Evolutionary conservation across 2,329 filamentous ascomycete species (phyloP).

Genomic region (Aspergillus sp.): DNA sequence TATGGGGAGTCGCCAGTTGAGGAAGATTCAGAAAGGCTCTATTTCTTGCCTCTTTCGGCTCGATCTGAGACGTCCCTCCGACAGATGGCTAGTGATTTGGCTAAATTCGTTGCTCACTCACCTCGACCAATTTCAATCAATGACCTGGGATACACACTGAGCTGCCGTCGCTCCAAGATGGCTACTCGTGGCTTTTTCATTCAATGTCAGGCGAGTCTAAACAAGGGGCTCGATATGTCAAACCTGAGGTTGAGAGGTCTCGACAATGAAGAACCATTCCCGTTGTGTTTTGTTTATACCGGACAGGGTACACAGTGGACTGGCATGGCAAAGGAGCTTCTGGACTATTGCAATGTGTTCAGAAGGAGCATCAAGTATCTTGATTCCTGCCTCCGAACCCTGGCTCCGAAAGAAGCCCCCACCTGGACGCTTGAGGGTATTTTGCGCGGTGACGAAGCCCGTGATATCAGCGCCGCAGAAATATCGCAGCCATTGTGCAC

Average conservation of each 20-base stretch:
- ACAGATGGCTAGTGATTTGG: background rate
- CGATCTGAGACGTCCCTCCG: background rate
- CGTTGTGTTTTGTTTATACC: conserved; percentile 25
- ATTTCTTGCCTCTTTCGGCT: background rate
- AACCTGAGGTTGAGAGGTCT: conserved; percentile 6
- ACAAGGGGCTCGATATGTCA: background rate
- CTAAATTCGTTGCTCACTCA: background rate
- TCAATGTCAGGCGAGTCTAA: background rate
- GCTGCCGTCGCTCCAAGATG: background rate
- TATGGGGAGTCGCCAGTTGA: background rate
- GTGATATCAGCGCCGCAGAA: conserved; percentile 17
- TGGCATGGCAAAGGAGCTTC: conserved; percentile 30
- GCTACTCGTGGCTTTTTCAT: background rate
- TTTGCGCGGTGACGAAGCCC: conserved; percentile 13
- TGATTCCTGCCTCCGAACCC: background rate
- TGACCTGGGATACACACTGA: background rate
- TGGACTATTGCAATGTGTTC: conserved; percentile 2
- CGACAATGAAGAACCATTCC: background rate
- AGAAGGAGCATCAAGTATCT: conserved; percentile 17
- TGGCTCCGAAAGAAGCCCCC: conserved; percentile 12
- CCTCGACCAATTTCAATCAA: background rate
- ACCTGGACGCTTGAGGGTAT: conserved; percentile 14
- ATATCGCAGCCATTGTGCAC: conserved; percentile 28
- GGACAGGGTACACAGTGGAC: conserved; percentile 37
- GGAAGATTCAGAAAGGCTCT: background rate